These are phyloP conservation scores for Candida maris DNA, from an alignment of 805 yeast species.

Conservation along the genomic window DNA sequence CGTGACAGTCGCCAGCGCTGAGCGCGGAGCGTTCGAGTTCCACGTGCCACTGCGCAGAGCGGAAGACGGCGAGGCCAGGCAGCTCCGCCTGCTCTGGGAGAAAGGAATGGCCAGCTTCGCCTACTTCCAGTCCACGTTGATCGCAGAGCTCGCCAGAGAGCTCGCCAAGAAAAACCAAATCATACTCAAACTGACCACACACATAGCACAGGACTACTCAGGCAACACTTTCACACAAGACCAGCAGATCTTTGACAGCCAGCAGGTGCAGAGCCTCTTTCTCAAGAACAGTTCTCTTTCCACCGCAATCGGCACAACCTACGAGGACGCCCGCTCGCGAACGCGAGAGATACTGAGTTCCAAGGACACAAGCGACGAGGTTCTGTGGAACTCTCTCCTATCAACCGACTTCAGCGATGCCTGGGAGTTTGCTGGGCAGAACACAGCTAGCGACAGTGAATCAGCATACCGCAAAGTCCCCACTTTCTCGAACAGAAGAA, in stretches of 20 bases:
- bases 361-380: neutral
- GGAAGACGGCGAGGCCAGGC: neutral
- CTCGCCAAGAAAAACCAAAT: conserved; percentile 19
- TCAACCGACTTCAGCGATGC: conserved; percentile 1
- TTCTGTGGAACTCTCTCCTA: conserved; percentile 3
- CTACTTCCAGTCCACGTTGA: conserved; percentile 11
- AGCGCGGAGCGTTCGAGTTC: conserved; percentile 11
- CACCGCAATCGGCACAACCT: conserved; percentile 11
- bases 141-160: conserved; percentile 11
- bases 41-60: conserved; percentile 8
- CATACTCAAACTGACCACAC: conserved; percentile 20
- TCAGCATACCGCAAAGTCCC: neutral
- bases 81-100: conserved; percentile 2
- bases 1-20: neutral
- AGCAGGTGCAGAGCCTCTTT: conserved; percentile 15
- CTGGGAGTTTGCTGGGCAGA: conserved; percentile 2
- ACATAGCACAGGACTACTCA: conserved; percentile 20
- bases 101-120: conserved; percentile 7
- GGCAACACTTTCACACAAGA: conserved; percentile 16
- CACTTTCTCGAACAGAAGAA: conserved; percentile 5
- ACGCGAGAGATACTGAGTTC: conserved; percentile 1
- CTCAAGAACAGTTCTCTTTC: conserved; percentile 14
- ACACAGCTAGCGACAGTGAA: neutral
- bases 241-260: conserved; percentile 16
- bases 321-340: conserved; percentile 3